phyloP scores from a whole-genome alignment of 345 rosid genomes.

The Moricandia arvensis region DNA sequence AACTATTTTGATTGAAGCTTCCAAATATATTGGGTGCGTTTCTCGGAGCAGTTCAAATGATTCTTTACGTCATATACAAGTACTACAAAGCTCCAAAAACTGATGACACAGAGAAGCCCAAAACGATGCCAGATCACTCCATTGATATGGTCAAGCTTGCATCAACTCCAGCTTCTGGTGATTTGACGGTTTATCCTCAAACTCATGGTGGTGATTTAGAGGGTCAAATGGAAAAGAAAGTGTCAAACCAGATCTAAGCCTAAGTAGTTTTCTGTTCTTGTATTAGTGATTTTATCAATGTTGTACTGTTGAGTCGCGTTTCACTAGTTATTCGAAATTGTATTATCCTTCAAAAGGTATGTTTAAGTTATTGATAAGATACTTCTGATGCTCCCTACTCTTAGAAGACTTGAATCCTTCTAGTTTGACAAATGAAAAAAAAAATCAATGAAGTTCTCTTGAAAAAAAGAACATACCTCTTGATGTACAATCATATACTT shows the following conservation, averaged over 20 bases:
- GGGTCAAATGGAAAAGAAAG: constrained; percentile 16
- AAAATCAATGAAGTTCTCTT: no score
- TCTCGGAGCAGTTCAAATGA: constrained; percentile 56
- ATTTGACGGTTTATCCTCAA: constrained; percentile 1
- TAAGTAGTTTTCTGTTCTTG: constrained; percentile 1
- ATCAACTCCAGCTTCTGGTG: constrained; percentile 9
- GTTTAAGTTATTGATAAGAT: background rate
- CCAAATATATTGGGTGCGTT: constrained; percentile 55
- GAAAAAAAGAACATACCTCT: background rate
- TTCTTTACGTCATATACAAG: constrained; percentile 45
- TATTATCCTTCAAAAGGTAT: constrained; percentile 1
- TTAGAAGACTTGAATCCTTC: background rate
- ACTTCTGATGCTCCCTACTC: background rate
- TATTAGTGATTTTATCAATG: constrained; percentile 15
- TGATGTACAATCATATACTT: background rate
- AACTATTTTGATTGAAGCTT: constrained; percentile 32
- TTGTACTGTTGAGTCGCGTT: constrained; percentile 26
- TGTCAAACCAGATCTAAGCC: constrained; percentile 11
- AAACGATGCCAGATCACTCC: constrained; percentile 32
- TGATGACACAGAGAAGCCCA: constrained; percentile 27
- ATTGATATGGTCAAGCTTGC: constrained; percentile 33
- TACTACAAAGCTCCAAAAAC: constrained; percentile 34
- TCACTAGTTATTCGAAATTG: constrained; percentile 16
- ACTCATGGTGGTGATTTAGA: constrained; percentile 28
- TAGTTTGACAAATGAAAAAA: no score